These are phyloP conservation scores for Tothia fuscella DNA, from an alignment of 2,329 filamentous ascomycete species.

Conservation along the genomic window DNA sequence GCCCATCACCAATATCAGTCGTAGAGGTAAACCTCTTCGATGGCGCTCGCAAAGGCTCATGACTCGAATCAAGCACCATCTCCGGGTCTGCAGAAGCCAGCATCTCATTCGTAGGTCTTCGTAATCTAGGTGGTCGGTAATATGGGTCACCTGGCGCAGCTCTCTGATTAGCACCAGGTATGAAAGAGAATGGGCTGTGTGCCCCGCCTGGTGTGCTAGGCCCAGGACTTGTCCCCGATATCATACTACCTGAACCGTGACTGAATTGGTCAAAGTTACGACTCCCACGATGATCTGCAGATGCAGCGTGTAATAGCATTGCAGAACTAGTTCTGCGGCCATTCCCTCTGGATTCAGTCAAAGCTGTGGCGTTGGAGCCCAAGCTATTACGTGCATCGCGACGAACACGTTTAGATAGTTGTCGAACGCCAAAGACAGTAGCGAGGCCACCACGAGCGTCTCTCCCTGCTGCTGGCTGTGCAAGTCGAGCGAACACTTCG, in stretches of 20 bases:
- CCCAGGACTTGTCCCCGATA: constrained; percentile 48
- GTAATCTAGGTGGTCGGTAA: constrained; percentile 70
- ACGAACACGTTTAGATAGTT: constrained; percentile 45
- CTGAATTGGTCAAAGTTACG: constrained; percentile 42
- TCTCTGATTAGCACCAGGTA: constrained; percentile 41
- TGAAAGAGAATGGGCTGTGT: constrained; percentile 59
- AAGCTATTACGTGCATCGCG: constrained; percentile 2
- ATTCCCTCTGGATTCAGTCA: constrained; percentile 5
- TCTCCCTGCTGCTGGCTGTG: constrained; percentile 73
- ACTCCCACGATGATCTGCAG: constrained; percentile 34
- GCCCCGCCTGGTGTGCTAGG: constrained; percentile 64
- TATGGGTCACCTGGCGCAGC: constrained; percentile 57
- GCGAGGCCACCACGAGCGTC: constrained; percentile 69
- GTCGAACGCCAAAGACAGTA: constrained; percentile 80
- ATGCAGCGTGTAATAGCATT: constrained; percentile 39
- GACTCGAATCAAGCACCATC: too few species aligned
- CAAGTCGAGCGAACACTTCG: constrained; percentile 71
- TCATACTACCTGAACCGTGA: constrained; percentile 29
- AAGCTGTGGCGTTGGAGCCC: constrained; percentile 20
- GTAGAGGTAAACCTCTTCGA: neutral
- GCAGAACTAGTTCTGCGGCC: constrained; percentile 40
- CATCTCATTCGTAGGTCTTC: constrained; percentile 45
- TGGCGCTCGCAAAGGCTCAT: neutral
- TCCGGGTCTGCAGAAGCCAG: constrained; percentile 2
- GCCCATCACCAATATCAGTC: neutral